Evolutionary conservation across 495 filamentous ascomycete species (phyloP), one percentile per base, ranked within the genome.

Genomic region (Podospora pseudoanserina): DNA sequence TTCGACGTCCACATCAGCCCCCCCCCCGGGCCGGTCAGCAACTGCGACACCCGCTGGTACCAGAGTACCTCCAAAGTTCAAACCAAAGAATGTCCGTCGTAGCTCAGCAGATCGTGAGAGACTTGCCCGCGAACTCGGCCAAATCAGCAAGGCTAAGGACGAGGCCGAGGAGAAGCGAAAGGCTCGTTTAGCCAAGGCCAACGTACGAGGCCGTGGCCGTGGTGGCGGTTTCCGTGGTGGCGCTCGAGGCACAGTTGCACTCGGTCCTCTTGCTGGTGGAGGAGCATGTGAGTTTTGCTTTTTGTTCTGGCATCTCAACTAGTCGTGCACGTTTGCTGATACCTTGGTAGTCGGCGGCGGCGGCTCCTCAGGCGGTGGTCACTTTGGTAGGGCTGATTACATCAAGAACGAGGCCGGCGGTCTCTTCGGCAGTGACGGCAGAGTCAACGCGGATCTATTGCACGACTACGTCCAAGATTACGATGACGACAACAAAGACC

Each of bases 381-480:
- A 11, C 39, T 49, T 49, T 49, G 39, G 6, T 49, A 49, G 70
- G 74, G 59, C 27, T 7, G 26, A 28, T 64, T 66, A 68, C 60
- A 66, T 60, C 49, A 72, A 67, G 66, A 61, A 19, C 26, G 68
- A 67, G 34, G 67, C 64, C 27, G 63, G 71, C n/a, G 75, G 77
- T 56, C 70, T 71, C 58, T 67, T 73, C 39, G 65, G 76, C 19
- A 67, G 79, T 28, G 75, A 80, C 57, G 59, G 66, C 27, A 70
- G 81, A 66, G 73, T 84, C 71, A 79, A 83, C 67, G 75, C 79
- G 56, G 82, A 84, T 67, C 65, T 74, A 16, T 79, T 84, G 20
- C 79, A 76, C 68, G 75, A 71, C 6, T 66, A 71, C 39, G 71
- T 73, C 1, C 70, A 74, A 53, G 65, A 73, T 6, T 74, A 73